These are phyloP conservation scores for Botrytis medusae DNA, from an alignment of 2,329 filamentous ascomycete genomes.

Conservation along the genomic window DNA sequence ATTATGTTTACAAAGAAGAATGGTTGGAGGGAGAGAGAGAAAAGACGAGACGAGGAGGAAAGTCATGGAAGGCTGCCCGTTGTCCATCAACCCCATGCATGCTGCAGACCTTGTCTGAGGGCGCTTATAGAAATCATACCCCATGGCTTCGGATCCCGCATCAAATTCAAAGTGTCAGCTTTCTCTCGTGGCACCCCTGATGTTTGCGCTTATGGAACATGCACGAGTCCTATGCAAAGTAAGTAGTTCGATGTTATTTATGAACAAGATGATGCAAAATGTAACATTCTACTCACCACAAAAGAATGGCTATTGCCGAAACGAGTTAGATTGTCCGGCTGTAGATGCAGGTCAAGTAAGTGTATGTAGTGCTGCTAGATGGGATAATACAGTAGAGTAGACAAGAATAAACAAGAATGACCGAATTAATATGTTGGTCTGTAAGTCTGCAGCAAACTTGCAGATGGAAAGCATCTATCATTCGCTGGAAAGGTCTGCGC, in stretches of 20 bases:
- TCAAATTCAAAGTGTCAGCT: conserved; percentile 21
- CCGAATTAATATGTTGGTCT: conserved; percentile 11
- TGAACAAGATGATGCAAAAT: conserved; percentile 22
- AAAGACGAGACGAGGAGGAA: conserved; percentile 15
- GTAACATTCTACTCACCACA: conserved; percentile 16
- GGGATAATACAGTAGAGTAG: conserved; percentile 7
- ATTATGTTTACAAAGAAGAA: conserved; percentile 31
- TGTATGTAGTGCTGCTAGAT: conserved; percentile 12
- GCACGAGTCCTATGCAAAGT: conserved; percentile 15
- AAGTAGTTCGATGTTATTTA: conserved; percentile 20
- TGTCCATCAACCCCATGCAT: conserved; percentile 21
- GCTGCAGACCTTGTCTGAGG: conserved; percentile 24
- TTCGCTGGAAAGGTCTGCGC: conserved; percentile 21
- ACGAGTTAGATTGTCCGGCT: conserved; percentile 15
- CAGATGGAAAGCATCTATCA: conserved; percentile 12
- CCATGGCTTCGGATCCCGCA: conserved; percentile 21
- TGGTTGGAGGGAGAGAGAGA: conserved; percentile 24
- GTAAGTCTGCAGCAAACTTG: conserved; percentile 17
- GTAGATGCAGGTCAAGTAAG: conserved; percentile 17
- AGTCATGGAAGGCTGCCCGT: conserved; percentile 18
- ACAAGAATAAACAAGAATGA: conserved; percentile 21
- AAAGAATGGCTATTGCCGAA: conserved; percentile 7
- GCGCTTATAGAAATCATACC: conserved; percentile 23
- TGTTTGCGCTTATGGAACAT: conserved; percentile 22
- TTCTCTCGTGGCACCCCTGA: conserved; percentile 24